Evolutionary conservation across 2,329 filamentous ascomycete species (phyloP), one percentile per base, ranked within the genome.

Genomic region (Alternaria alternata): DNA sequence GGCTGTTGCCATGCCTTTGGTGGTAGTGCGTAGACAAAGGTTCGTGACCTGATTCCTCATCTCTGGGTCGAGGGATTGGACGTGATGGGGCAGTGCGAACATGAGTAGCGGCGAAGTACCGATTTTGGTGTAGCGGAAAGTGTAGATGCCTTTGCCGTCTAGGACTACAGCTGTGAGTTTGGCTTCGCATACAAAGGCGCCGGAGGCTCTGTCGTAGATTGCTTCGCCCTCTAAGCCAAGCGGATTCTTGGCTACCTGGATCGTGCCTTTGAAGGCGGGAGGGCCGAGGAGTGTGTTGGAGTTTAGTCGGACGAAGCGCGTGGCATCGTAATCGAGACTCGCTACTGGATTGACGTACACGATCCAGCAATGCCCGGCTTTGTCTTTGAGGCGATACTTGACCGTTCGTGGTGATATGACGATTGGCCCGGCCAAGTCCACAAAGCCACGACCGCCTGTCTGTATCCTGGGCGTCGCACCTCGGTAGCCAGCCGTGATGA

Each of bases 31-130:
- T 53, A 98, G 81, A 63, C 86, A 83, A 2, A 95, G 75, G 5
- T 81, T 76, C 3, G 81, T 86, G n/a, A 75, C 32, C 39, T 81
- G 72, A 7, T 82, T 81, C 24, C 82, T 80, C 8, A 87, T 87
- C 1, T 78, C 78, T 1, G 77, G 68, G 65, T 92, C 87, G 62
- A 98, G 94, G 0, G 91, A 93, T 32, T 88, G 82, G 3, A 92
- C 75, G 67, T 98, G 95, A 76, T 98, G 95, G 22, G 94, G 93
- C 48, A 99, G 81, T 16, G 91, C 92, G 75, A 91, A 97, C 89
- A 96, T 95, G 64, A 95, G 83, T 22, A 97, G 82, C 3, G 83
- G 85, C 16, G 86, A 81, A 36, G 88, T 82, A 6, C 94, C 94
- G 1, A 82, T 85, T 71, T 92, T 94, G n/a, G 82, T 79, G 81